These are phyloP conservation scores for Aspergillus kassunensis DNA, from an alignment of 495 filamentous ascomycete species.

Conservation along the genomic window DNA sequence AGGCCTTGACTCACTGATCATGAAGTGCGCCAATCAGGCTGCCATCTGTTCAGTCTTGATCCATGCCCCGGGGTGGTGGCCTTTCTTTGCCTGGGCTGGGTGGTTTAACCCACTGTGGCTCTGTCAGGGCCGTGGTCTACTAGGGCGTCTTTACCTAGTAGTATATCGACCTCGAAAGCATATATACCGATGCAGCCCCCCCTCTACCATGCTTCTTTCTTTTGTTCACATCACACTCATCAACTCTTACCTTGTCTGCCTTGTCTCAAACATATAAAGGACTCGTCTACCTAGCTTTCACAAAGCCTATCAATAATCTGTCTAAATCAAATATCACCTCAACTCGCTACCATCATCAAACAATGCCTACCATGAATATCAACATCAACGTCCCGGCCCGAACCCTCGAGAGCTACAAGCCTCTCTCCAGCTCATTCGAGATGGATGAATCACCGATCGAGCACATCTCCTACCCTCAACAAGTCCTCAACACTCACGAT, in stretches of 20 bases:
- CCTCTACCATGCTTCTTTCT: no score
- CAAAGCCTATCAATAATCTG: no score
- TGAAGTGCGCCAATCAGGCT: conserved; percentile 4
- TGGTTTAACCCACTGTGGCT: background rate
- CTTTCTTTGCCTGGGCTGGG: background rate
- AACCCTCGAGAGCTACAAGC: background rate
- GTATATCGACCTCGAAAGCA: background rate
- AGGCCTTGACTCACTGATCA: background rate
- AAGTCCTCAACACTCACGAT: background rate
- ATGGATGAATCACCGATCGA: background rate
- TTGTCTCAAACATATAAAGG: background rate
- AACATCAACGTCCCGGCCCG: background rate
- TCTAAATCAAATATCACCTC: no score
- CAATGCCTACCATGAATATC: background rate
- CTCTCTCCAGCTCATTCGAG: background rate
- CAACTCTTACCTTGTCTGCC: background rate
- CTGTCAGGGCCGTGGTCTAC: background rate
- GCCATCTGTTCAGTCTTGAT: background rate
- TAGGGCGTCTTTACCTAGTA: background rate
- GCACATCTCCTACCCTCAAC: background rate
- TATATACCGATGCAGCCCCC: no score
- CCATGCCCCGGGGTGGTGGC: background rate
- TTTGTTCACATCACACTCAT: background rate
- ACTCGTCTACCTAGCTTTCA: no score
- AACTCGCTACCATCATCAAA: background rate